phyloP scores from a whole-genome alignment of 176 grass and related monocot genomes.

The Lolium rigidum region DNA sequence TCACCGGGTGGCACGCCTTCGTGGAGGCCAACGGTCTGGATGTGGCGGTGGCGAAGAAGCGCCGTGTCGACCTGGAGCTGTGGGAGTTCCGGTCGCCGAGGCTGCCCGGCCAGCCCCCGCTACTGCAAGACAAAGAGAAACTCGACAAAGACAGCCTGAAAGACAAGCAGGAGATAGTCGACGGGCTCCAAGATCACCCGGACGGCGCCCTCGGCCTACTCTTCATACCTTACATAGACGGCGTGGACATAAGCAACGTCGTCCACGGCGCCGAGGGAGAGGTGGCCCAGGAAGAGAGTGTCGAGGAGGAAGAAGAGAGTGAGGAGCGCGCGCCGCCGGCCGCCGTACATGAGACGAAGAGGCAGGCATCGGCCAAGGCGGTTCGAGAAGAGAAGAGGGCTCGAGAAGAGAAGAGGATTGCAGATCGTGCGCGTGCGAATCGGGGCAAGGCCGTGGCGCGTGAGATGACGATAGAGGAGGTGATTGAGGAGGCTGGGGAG shows the following conservation, averaged over 20 bases:
- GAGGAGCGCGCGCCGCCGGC: too few species aligned
- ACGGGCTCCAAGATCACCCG: not conserved
- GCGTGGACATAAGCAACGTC: not conserved
- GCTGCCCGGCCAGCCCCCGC: not conserved
- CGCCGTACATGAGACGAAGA: not conserved
- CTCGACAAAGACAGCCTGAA: not conserved
- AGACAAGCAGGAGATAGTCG: not conserved
- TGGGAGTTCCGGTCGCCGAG: conserved; percentile 17
- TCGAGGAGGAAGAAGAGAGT: too few species aligned
- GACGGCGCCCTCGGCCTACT: not conserved
- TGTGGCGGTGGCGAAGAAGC: not conserved
- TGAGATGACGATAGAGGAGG: not conserved
- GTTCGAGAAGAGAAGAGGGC: not conserved
- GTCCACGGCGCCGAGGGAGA: not conserved
- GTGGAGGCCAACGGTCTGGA: not conserved
- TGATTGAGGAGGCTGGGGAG: not conserved
- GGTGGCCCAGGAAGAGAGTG: not conserved
- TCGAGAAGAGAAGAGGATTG: not conserved
- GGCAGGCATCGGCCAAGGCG: not conserved
- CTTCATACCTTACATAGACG: not conserved
- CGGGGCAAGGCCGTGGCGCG: not conserved
- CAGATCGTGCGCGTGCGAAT: not conserved
- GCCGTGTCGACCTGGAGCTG: not conserved
- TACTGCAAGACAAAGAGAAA: not conserved
- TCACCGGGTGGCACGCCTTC: not conserved